Evolutionary conservation across 148 eudicot genomes (phyloP).

Genomic region (Vaccinium vitisidaea): DNA sequence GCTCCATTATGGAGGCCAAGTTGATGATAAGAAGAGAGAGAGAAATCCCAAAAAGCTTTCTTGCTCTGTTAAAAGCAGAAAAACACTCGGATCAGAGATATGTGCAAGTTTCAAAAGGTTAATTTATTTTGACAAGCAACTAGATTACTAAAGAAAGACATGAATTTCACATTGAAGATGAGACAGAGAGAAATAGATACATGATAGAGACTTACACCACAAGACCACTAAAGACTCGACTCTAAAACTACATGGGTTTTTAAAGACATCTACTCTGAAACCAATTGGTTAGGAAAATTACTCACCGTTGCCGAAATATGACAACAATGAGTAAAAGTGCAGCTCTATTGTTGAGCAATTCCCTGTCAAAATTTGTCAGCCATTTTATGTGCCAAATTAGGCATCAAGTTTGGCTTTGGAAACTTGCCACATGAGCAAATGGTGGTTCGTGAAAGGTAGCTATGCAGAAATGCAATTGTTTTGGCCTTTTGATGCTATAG

Average conservation of each 20-base stretch:
- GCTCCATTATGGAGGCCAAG: slow-evolving; percentile 91
- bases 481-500: background rate
- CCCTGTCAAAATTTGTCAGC: background rate
- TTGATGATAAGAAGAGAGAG: slow-evolving; percentile 83
- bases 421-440: background rate
- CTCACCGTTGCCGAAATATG: background rate
- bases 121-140: background rate
- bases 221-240: too few relatives aligned
- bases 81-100: background rate
- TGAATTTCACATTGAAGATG: background rate
- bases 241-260: too few relatives aligned
- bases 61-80: slow-evolving; percentile 39
- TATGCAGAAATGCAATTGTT: background rate
- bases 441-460: background rate
- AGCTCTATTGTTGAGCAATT: background rate
- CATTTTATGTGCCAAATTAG: background rate
- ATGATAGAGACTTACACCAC: too few relatives aligned
- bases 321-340: background rate
- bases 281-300: background rate
- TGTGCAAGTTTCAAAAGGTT: background rate
- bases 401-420: background rate
- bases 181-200: too few relatives aligned
- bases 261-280: too few relatives aligned
- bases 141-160: background rate
- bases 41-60: slow-evolving; percentile 69